Base-by-base conservation (phyloP, 805 yeast species). In the Lipomyces chichibuensis region DNA sequence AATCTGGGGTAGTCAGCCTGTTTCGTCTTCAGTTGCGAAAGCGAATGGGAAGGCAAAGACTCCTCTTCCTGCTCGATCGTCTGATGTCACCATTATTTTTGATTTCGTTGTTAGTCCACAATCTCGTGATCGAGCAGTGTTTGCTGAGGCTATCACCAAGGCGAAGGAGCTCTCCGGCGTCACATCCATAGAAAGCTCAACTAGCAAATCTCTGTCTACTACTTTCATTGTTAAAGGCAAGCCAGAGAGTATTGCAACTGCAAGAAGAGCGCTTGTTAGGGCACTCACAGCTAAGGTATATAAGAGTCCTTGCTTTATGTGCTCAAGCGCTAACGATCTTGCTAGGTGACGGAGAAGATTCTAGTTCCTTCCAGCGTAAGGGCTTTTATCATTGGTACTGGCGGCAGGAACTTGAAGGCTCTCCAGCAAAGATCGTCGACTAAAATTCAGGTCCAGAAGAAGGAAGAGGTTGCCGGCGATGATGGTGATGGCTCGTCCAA, bases 181-280 rank as follows among this genome's bases (percentile, higher is more conserved):
- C 23, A 14, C 64, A 27, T 61, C 69, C 17, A 64, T 67, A 14
- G 68, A 67, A 54, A 67, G 68, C 58, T 67, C 72, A 13, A 69
- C 71, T 11, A 69, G 72, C 54, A 25, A 29, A 27, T 55, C 57
- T 37, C 69, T 65, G 14, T 27, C 71, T 11, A 88, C 97, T 80
- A 90, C 95, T 33, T 92, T 92, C 75, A 83, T 93, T 75, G 85
- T 94, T 72, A 84, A 88, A 73, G 98, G 98, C 74, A 83, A 84
- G 66, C 85, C 88, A 32, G 85, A 80, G 17, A 84, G 85, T 63
- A 92, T 91, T 64, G 82, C 81, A 63, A 80, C 78, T 57, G 97
- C 96, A 65, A 89, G 88, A 77, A 84, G 91, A 70, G 90, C 89
- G 70, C 83, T 94, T 65, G 84, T 90, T 68, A 88, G 87, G 75